phyloP scores from a whole-genome alignment of 805 yeast genomes.

The Saturnispora sekii region DNA sequence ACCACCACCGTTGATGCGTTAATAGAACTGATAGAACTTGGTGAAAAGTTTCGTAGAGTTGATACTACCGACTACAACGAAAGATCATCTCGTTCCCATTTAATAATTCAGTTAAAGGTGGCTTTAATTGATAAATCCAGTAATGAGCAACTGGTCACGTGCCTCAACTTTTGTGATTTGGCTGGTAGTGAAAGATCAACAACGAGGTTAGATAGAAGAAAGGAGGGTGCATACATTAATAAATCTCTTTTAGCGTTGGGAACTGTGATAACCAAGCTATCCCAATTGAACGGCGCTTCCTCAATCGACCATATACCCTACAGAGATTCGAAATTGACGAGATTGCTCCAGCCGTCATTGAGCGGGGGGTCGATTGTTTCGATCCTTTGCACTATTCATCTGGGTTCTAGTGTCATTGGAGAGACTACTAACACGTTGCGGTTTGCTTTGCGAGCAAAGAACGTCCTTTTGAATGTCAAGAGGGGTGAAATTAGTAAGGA shows the following conservation, averaged over 20 bases:
- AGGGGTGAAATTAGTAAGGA: constrained; percentile 33
- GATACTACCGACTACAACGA: constrained; percentile 86
- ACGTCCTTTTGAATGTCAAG: constrained; percentile 61
- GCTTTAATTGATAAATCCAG: constrained; percentile 22
- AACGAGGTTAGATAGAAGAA: constrained; percentile 66
- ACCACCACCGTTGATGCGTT: constrained; percentile 54
- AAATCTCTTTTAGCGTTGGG: constrained; percentile 85
- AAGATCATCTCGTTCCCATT: constrained; percentile 85
- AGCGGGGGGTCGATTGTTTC: constrained; percentile 80
- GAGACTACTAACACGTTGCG: constrained; percentile 83
- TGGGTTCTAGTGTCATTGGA: constrained; percentile 47
- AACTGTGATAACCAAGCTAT: constrained; percentile 78
- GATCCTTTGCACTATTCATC: constrained; percentile 78
- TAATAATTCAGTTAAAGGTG: constrained; percentile 66
- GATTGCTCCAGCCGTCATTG: constrained; percentile 84
- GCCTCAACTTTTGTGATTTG: constrained; percentile 81
- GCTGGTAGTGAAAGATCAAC: constrained; percentile 95
- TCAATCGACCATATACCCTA: constrained; percentile 65
- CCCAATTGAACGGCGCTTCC: constrained; percentile 13
- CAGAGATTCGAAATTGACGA: constrained; percentile 85
- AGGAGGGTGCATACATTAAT: constrained; percentile 90
- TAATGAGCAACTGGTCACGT: constrained; percentile 36
- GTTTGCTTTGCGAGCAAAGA: constrained; percentile 90
- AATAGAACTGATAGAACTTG: constrained; percentile 47
- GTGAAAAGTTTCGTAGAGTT: constrained; percentile 69